Evolutionary conservation across 176 grass and related monocot species (phyloP), one percentile per base, ranked within the genome.

Genomic region (Hsuehochloa calcarea): DNA sequence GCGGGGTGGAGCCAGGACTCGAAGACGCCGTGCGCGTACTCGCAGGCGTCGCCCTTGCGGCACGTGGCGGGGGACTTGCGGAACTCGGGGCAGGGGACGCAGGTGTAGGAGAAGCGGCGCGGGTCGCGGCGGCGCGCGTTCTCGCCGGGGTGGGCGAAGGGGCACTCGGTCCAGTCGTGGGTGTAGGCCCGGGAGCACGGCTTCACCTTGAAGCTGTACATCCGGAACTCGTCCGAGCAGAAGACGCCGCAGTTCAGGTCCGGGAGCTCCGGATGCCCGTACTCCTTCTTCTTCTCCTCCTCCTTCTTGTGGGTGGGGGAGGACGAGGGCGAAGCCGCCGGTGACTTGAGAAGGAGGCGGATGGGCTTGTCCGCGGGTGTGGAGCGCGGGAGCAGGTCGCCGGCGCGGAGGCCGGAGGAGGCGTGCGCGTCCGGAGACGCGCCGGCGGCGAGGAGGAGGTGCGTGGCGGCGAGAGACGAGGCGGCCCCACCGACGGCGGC

Each of bases 121-220:
- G 90, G 92, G 76, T 94, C 92, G 3, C 92, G 80, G 27, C 92
- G 84, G 61, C 92, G 79, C 19, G 92, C 89, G 75, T 94, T 94
- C 87, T 94, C 92, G 1, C 92, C 84, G 0, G 92, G 92, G 65
- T 94, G 92, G 10, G 91, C 92, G 77, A 94, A 94, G 46, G 92
- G 92, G 50, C 92, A 94, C 80, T 94, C 92, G 0, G 92, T 94
- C 92, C 92, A 94, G 76, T 94, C 92, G 55, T 94, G 92, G 6
- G 87, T 89, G 79, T 94, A 94, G 37, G 92, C 92, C 40, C 92
- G 86, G 8, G 87, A 87, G 89, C 92, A 94, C 3, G 92, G 92
- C 75, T 91, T 91, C 29, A 94, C 87, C 84, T 94, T 94, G 87
- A 94, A 94, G 52, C 89, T 83, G 73, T 87, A 94, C 84, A 94